A percentile compares a stretch with the other conserved stretches of the same genome.
phyloP scores from a whole-genome alignment of 2,329 filamentous ascomycete species.

The Colletotrichum paranaense region DNA sequence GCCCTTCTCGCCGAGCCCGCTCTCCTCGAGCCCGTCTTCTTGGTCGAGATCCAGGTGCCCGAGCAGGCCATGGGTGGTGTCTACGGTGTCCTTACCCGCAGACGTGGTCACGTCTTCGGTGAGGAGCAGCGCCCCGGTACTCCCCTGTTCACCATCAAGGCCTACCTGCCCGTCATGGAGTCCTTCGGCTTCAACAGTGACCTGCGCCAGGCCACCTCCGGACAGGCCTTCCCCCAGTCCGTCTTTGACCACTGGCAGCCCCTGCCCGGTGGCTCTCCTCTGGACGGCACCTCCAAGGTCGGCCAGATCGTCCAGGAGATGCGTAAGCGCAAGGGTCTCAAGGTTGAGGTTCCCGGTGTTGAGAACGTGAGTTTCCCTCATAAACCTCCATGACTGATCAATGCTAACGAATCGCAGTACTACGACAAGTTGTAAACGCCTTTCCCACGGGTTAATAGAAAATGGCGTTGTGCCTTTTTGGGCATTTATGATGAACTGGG shows the following conservation, averaged over 20 bases:
- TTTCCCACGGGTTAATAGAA: constrained; percentile 58
- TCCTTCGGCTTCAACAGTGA: constrained; percentile 99
- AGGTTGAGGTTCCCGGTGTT: constrained; percentile 91
- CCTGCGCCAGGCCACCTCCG: constrained; percentile 91
- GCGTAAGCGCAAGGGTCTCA: constrained; percentile 99
- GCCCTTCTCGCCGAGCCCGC: constrained; percentile 90
- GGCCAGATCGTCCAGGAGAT: constrained; percentile 87
- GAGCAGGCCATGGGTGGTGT: constrained; percentile 99
- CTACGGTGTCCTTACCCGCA: constrained; percentile 97
- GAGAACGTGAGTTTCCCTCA: constrained; percentile 82
- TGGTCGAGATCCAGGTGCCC: constrained; percentile 99
- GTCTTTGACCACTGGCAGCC: constrained; percentile 99
- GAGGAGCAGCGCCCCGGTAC: constrained; percentile 99
- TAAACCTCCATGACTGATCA: constrained; percentile 11
- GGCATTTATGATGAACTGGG: constrained; percentile 55
- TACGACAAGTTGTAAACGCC: constrained; percentile 95
- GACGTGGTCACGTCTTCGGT: constrained; percentile 98
- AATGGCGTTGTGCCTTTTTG: constrained; percentile 55
- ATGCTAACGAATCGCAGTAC: constrained; percentile 70
- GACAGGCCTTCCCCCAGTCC: constrained; percentile 98
- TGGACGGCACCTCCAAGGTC: constrained; percentile 85
- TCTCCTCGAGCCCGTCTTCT: constrained; percentile 97
- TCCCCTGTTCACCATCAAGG: constrained; percentile 99
- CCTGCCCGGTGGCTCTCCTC: constrained; percentile 90
- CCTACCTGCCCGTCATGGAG: constrained; percentile 95